Percentiles rank a stretch among this genome's conserved stretches.
Conservation (phyloP, 768 basidiomycete species). For the Podaxis mareebaensis region DNA sequence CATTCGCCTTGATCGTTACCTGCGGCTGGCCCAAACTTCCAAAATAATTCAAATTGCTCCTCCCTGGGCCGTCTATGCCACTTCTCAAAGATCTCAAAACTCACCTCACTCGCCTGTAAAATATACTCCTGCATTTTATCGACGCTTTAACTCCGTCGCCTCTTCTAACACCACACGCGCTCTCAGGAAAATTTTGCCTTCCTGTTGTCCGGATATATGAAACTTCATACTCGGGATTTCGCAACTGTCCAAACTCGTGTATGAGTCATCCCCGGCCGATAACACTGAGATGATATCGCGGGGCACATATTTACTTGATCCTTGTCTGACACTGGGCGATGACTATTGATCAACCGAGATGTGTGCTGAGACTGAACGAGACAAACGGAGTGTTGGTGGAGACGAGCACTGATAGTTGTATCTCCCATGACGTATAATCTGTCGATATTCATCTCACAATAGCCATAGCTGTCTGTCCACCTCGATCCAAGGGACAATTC, state of each 20-base stretch:
- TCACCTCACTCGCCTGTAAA: background rate
- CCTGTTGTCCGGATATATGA: conserved; percentile 1
- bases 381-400: background rate
- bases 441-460: background rate
- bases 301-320: background rate
- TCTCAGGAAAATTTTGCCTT: background rate
- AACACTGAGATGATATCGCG: background rate
- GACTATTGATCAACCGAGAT: background rate
- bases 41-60: background rate
- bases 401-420: background rate
- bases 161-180: conserved; percentile 26
- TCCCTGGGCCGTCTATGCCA: background rate
- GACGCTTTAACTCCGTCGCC: conserved; percentile 29
- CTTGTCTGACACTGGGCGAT: background rate
- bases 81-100: background rate
- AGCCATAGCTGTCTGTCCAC: background rate
- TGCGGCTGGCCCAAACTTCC: background rate
- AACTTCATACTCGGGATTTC: conserved; percentile 1
- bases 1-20: background rate
- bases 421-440: background rate
- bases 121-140: conserved; percentile 5
- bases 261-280: background rate
- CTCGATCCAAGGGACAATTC: background rate
- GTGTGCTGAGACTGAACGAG: background rate
- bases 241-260: background rate